These are phyloP conservation scores for Ceratobasidium sp. DNA, from an alignment of 1,284 basidiomycete species.

Conservation along the genomic window DNA sequence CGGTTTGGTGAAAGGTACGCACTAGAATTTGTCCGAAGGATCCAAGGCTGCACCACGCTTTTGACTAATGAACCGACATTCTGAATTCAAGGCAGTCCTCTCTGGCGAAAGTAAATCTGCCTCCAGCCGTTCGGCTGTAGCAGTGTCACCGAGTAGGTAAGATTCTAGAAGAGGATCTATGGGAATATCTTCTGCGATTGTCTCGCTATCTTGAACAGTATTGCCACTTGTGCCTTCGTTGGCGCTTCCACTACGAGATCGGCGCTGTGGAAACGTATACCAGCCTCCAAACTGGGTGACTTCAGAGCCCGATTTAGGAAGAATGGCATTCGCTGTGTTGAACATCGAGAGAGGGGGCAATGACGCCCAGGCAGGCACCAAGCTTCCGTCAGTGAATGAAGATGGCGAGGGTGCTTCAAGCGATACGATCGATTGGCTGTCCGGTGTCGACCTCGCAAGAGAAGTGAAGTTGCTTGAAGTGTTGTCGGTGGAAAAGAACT, in stretches of 20 bases:
- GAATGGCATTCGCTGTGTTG: constrained; percentile 13
- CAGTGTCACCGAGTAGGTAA: constrained; percentile 30
- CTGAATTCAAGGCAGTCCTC: constrained; percentile 35
- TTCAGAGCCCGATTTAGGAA: constrained; percentile 28
- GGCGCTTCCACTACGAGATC: not conserved
- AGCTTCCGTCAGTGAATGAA: constrained; percentile 1
- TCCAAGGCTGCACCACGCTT: constrained; percentile 36
- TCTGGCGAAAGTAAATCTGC: constrained; percentile 41
- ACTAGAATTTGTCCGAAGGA: constrained; percentile 43
- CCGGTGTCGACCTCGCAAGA: constrained; percentile 4
- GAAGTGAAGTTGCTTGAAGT: constrained; percentile 3
- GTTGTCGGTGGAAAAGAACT: not conserved
- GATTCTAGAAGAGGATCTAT: constrained; percentile 32
- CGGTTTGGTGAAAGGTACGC: not conserved
- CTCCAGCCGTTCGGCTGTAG: constrained; percentile 30
- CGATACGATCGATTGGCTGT: constrained; percentile 8
- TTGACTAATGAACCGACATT: constrained; percentile 21
- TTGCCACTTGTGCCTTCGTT: not conserved
- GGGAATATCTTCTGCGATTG: not conserved
- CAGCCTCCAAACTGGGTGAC: constrained; percentile 34
- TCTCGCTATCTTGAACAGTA: not conserved
- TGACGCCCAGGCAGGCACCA: not conserved
- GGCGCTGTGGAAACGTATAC: constrained; percentile 26
- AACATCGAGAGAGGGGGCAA: constrained; percentile 34
- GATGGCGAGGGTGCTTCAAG: constrained; percentile 6